Evolutionary conservation across 1,139 yeast species (phyloP), one percentile per base, ranked within the genome.

Genomic region (Candida neerlandica): DNA sequence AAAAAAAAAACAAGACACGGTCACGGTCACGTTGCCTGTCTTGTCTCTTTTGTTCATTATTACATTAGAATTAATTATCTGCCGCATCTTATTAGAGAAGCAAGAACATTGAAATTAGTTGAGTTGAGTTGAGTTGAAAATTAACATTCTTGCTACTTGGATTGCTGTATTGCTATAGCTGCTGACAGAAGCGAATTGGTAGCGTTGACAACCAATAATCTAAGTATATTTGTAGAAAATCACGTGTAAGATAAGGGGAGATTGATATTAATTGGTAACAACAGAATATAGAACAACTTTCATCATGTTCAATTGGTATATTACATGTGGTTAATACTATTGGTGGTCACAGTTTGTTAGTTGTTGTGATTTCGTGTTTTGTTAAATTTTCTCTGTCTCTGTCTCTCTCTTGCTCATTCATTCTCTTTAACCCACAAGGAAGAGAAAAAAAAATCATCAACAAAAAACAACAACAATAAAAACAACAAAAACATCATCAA

Each of bases 401-500:
- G 12, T 26, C 23, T 40, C 43, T n/a, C n/a, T n/a, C n/a, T n/a
- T n/a, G n/a, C n/a, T n/a, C n/a, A n/a, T n/a, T n/a, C n/a, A n/a
- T n/a, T n/a, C n/a, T n/a, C 43, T 29, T n/a, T 29, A 34, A 27
- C 34, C n/a, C 34, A 40, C 43, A 40, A 12, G 15, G 12, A 27
- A 16, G 9, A 27, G 26, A 10, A 27, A 26, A 9, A 14, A 37
- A 10, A 37, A 37, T 37, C 41, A 37, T 21, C 41, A 37, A 12
- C 41, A 34, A 34, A 7, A n/a, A 34, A 14, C 23, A 37, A 37
- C 41, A 37, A 37, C 41, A 37, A 35, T 26, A 35, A n/a, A 21
- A 34, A n/a, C 38, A 34, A 34, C 38, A 35, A 37, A 37, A 19
- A 35, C 39, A 35, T n/a, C 38, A 34, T n/a, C 38, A 34, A 34